These are phyloP conservation scores for Neofusicoccum ribis DNA, from an alignment of 2,329 filamentous ascomycete species.

Conservation along the genomic window DNA sequence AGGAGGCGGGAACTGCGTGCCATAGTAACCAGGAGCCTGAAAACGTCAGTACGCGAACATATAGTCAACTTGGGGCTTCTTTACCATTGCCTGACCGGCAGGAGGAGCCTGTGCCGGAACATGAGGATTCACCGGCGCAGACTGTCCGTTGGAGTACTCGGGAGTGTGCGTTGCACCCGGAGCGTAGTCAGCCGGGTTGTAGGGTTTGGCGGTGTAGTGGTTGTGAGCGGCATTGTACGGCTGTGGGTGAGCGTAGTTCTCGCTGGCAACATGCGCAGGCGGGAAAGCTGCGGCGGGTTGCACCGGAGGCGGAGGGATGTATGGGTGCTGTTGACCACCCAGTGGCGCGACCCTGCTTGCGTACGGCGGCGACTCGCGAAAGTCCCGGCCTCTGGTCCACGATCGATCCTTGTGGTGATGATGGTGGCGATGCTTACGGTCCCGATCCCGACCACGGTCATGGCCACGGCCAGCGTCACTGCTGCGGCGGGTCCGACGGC, in stretches of 20 bases:
- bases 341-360: background rate
- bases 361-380: background rate
- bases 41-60: background rate
- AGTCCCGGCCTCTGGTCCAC: background rate
- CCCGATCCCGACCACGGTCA: slow-evolving; percentile 7
- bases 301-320: slow-evolving; percentile 32
- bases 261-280: slow-evolving; percentile 35
- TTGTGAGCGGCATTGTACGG: slow-evolving; percentile 8
- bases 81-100: background rate
- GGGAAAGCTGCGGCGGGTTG: slow-evolving; percentile 28
- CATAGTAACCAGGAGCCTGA: slow-evolving; percentile 13
- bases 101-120: background rate
- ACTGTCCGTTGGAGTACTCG: background rate
- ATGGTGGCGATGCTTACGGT: slow-evolving; percentile 1
- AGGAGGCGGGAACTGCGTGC: slow-evolving; percentile 17
- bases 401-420: slow-evolving; percentile 1
- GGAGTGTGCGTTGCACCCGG: background rate
- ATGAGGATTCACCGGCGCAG: background rate
- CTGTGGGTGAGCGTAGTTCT: slow-evolving; percentile 24
- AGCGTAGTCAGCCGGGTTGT: slow-evolving; percentile 34
- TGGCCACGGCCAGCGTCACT: background rate
- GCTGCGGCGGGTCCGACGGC: slow-evolving; percentile 2
- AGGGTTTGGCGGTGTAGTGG: slow-evolving; percentile 24
- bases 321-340: background rate
- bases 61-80: background rate